A percentile compares a stretch with the other conserved stretches of the same genome.
Conservation (phyloP, 2,329 filamentous ascomycete genomes). For the Claviceps africana region DNA sequence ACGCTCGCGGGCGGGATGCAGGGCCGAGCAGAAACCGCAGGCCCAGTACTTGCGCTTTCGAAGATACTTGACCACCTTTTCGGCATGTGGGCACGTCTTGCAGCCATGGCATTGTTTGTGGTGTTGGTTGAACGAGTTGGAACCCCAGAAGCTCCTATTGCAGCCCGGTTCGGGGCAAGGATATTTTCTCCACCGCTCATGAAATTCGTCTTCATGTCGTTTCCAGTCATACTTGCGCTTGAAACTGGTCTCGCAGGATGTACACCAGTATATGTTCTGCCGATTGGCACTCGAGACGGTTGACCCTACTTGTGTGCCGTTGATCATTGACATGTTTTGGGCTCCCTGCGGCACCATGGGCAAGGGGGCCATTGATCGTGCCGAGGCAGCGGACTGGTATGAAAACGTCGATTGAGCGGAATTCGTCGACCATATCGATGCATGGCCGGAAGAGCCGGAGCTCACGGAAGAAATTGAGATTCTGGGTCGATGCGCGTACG, state of each 20-base stretch:
- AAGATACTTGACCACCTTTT: conserved; percentile 48
- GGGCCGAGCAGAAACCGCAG: conserved; percentile 52
- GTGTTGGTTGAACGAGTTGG: conserved; percentile 55
- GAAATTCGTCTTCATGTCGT: conserved; percentile 54
- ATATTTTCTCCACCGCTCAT: conserved; percentile 54
- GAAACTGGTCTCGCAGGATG: conserved; percentile 48
- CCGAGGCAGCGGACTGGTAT: conserved; percentile 22
- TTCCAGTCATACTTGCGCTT: conserved; percentile 58
- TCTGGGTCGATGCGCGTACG: conserved; percentile 27
- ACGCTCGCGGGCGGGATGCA: conserved; percentile 49
- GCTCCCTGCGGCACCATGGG: conserved; percentile 20
- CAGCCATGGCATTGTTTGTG: conserved; percentile 52
- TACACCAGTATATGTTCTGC: conserved; percentile 42
- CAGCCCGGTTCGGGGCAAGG: conserved; percentile 49
- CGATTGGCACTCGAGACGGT: conserved; percentile 17
- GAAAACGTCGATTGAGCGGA: conserved; percentile 26
- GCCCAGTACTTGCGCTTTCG: conserved; percentile 54
- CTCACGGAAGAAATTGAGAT: conserved; percentile 37
- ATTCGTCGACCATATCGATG: conserved; percentile 31
- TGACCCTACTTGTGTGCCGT: conserved; percentile 18
- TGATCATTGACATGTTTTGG: conserved; percentile 17
- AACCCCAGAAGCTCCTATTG: conserved; percentile 54
- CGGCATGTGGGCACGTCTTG: conserved; percentile 50
- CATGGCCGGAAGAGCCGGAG: conserved; percentile 34
- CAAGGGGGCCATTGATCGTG: conserved; percentile 23